Percentiles rank a stretch among this genome's conserved stretches.
Evolutionary conservation across 1,139 yeast species (phyloP).

Genomic region (Arxiozyma heterogenica): DNA sequence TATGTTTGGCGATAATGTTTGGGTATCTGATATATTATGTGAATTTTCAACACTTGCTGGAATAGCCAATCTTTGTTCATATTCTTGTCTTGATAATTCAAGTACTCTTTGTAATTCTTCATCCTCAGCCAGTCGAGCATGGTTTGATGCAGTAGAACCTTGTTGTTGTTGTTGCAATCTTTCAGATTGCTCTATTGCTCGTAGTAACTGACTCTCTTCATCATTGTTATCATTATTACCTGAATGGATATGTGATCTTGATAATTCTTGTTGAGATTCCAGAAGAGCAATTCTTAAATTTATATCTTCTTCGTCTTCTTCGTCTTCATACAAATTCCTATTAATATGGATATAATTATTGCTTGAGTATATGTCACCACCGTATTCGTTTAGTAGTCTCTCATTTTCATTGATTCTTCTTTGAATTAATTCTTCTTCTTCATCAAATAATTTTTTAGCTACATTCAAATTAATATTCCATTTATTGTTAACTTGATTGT

Average conservation of each 20-base stretch:
- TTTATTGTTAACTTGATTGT: slow-evolving; percentile 14
- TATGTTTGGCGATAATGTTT: neutral
- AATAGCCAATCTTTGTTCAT: neutral
- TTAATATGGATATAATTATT: slow-evolving; percentile 7
- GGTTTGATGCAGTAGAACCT: neutral
- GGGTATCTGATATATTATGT: neutral
- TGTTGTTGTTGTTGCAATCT: slow-evolving; percentile 38
- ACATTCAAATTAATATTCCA: slow-evolving; percentile 25
- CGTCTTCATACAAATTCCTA: slow-evolving; percentile 23
- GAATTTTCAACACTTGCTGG: neutral
- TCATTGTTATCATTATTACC: slow-evolving; percentile 1
- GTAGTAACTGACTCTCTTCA: slow-evolving; percentile 16
- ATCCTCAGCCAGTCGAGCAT: slow-evolving; percentile 24
- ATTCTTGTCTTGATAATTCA: slow-evolving; percentile 30
- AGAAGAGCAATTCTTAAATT: slow-evolving; percentile 37
- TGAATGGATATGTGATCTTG: neutral
- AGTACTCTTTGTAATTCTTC: slow-evolving; percentile 32
- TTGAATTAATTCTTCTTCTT: slow-evolving; percentile 21
- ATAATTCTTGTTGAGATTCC: slow-evolving; percentile 26
- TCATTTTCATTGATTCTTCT: slow-evolving; percentile 18
- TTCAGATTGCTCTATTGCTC: slow-evolving; percentile 29
- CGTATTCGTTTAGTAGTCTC: slow-evolving; percentile 22
- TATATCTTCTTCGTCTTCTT: slow-evolving; percentile 35
- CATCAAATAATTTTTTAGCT: slow-evolving; percentile 28
- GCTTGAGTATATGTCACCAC: slow-evolving; percentile 24